Conservation (phyloP, 495 filamentous ascomycete species). For the Aspergillus affinis region DNA sequence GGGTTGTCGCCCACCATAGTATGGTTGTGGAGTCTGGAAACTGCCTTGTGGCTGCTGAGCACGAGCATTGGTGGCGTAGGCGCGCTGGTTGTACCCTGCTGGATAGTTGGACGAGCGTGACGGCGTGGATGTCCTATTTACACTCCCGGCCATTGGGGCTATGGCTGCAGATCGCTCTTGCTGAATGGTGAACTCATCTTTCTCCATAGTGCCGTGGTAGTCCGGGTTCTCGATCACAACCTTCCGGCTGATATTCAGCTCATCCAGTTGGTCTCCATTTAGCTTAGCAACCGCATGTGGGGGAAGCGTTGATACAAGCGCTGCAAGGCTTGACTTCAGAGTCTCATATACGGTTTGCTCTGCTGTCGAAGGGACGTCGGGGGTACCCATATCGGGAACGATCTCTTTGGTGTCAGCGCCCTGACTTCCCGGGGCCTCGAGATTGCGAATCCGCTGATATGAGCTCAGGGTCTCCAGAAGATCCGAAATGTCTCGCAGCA, state of each 20-base stretch:
- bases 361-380: constrained; percentile 55
- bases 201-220: constrained; percentile 81
- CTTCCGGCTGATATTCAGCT: constrained; percentile 80
- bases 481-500: constrained; percentile 77
- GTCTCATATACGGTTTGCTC: constrained; percentile 74
- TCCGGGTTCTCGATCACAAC: constrained; percentile 69
- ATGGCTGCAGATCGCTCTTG: constrained; percentile 37
- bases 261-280: constrained; percentile 77
- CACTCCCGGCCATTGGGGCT: constrained; percentile 25
- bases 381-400: constrained; percentile 36
- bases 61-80: constrained; percentile 33
- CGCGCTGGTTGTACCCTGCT: constrained; percentile 38
- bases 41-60: constrained; percentile 29
- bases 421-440: constrained; percentile 47
- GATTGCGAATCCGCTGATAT: constrained; percentile 79
- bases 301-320: constrained; percentile 73
- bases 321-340: constrained; percentile 67
- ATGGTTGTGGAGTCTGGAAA: constrained; percentile 42
- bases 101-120: constrained; percentile 34
- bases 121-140: constrained; percentile 36
- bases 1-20: constrained; percentile 41
- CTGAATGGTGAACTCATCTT: constrained; percentile 62
- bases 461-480: constrained; percentile 82
- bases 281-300: constrained; percentile 85
- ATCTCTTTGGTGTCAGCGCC: constrained; percentile 42